Base-by-base conservation (phyloP, 2,329 filamentous ascomycete genomes). In the Torrubiella hemipterigena region DNA sequence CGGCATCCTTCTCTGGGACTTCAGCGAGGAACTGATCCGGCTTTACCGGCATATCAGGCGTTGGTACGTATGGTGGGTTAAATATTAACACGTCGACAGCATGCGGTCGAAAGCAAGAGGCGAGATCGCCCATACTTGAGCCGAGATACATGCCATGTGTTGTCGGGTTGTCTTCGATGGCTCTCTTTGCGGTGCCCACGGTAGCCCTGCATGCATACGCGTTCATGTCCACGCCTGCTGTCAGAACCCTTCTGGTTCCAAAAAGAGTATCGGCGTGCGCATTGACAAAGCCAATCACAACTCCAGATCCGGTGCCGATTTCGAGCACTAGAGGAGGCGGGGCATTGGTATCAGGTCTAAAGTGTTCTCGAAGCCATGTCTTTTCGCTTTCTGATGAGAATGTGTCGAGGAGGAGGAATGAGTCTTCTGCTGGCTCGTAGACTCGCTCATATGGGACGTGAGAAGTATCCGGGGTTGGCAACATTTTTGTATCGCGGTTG, bases 11-110 rank as follows among this genome's bases (percentile, higher is more conserved):
- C 9, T 45, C 40, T 30, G 45, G 33, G 17, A 42, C 41, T 3
- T 46, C 45, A 3, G 42, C 45, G 3, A 31, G 22, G 24, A 49
- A 52, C 30, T 36, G 43, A 33, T 39, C 47, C 14, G 49, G 67
- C 21, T 69, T 55, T 16, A 56, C 51, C 2, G 89, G 87, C 36
- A 93, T 58, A 24, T 76, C 71, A 17, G 78, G 69, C 3, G 87
- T 93, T 3, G 91, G 91, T 11, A 98, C 91, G 51, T 98, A 98
- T 1, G 91, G 91, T 32, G 91, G 91, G 51, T 98, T 98, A 67
- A 96, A 98, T 17, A 98, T 69, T 39, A 98, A 67, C 9, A 98
- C 69, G 50, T 98, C 91, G 5, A 93, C 69, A 10, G 30, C 35
- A 3, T 65, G 61, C 0, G 59, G 49, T 7, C 69, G 66, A 24